phyloP scores from a whole-genome alignment of 352 stramenopile genomes.

The Phytophthora kernoviae region DNA sequence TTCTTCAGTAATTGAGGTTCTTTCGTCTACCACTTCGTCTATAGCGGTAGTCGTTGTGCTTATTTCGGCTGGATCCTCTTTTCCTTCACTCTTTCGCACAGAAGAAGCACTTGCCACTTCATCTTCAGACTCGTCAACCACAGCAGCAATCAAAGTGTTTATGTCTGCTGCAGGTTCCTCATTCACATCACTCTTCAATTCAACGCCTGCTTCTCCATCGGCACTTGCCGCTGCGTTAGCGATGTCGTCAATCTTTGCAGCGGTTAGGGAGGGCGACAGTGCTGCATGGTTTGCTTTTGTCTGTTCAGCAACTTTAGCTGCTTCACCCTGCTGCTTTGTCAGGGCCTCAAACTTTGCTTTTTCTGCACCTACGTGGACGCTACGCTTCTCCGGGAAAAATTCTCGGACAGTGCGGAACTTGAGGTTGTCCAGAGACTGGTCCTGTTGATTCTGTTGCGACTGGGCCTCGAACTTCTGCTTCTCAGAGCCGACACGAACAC shows the following conservation, averaged over 20 bases:
- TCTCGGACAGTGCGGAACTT: conserved; percentile 62
- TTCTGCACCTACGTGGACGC: conserved; percentile 37
- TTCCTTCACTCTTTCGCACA: background rate
- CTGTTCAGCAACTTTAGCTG: conserved; percentile 18
- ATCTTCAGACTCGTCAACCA: conserved; percentile 6
- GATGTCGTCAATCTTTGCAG: conserved; percentile 3
- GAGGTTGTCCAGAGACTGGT: conserved; percentile 54
- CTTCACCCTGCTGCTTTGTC: conserved; percentile 32
- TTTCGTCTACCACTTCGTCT: background rate
- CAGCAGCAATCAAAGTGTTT: background rate
- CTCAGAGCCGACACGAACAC: conserved; percentile 37
- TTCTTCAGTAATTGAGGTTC: no score
- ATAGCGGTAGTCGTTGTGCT: background rate
- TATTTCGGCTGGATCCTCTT: background rate
- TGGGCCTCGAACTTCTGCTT: conserved; percentile 49
- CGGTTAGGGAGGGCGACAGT: background rate
- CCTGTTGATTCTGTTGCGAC: conserved; percentile 47
- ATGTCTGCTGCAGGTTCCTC: background rate
- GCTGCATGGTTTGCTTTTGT: conserved; percentile 23
- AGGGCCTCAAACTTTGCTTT: conserved; percentile 48
- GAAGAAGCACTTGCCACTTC: background rate
- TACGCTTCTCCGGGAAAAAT: conserved; percentile 53
- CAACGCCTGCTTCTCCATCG: background rate
- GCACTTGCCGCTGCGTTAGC: background rate
- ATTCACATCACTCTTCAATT: background rate